Base-by-base conservation (phyloP, 768 basidiomycete genomes). In the Podaxis sp. region DNA sequence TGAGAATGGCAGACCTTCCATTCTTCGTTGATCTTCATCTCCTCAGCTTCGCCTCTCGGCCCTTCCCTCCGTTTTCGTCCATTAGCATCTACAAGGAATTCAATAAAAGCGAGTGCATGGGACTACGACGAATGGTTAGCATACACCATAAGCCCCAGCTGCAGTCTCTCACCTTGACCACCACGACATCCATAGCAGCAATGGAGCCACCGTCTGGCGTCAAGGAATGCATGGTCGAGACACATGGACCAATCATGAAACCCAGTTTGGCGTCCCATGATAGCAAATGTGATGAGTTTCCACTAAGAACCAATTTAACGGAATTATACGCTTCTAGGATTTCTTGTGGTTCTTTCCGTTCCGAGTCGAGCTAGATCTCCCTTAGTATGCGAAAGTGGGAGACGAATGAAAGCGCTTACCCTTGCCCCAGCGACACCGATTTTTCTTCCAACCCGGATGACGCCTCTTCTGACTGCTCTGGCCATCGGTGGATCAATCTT, bases 251-350 rank as follows among this genome's bases (percentile, higher is more conserved):
- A 24, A 69, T 76, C 63, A 84, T 84, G 70, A 93, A 93, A 6
- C 97, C 97, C 5, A 99, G 82, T 66, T 89, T 92, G 1, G 87
- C 80, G 70, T 97, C 85, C 97, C 97, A 99, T 0, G 87, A 84
- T 3, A 89, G 91, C 57, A 96, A 79, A 65, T 91, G 89, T 1
- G 93, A 88, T 0, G 92, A 91, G 73, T 99, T 99, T 2, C 93
- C 95, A 3, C 83, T 80, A 17, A 99, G 73, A 22, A 84, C 70
- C 20, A 99, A 80, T 53, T 80, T 81, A 24, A 84, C 84, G 5
- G 82, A 87, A 63, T 84, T 77, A 66, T 91, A 90, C 1, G 91
- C 92, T 64, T 95, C 90, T 26, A 99, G 79, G 2, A 93, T 84
- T 61, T 98, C 95, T 3, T 80, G 79, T 0, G 92, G 89, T 8